These are phyloP conservation scores for Aspergillus aculeatinus DNA, from an alignment of 2,329 filamentous ascomycete genomes.

Conservation along the genomic window DNA sequence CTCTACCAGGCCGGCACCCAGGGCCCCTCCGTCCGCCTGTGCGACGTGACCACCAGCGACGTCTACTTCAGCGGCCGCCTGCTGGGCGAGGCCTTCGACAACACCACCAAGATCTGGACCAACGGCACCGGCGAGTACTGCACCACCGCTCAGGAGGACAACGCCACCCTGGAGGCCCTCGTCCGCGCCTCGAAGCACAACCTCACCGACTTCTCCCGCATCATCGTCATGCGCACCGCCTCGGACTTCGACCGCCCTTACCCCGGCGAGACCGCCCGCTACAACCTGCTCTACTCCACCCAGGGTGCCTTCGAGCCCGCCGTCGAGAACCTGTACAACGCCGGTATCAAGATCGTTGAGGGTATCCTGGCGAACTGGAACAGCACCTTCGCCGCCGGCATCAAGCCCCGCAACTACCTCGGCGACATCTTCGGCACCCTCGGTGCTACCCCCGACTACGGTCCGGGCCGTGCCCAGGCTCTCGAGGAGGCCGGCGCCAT, in stretches of 20 bases:
- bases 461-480: conserved; percentile 29
- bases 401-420: conserved; percentile 63
- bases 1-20: conserved; percentile 45
- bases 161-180: conserved; percentile 65
- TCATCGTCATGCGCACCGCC: conserved; percentile 67
- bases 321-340: conserved; percentile 64
- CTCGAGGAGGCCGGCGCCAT: not conserved
- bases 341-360: conserved; percentile 63
- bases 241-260: conserved; percentile 72
- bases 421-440: conserved; percentile 70
- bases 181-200: conserved; percentile 58
- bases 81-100: conserved; percentile 64
- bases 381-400: conserved; percentile 55
- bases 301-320: conserved; percentile 66
- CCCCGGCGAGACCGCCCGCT: conserved; percentile 54
- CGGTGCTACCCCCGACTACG: conserved; percentile 66
- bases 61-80: conserved; percentile 67
- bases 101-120: conserved; percentile 63
- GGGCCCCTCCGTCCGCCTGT: conserved; percentile 59
- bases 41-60: conserved; percentile 69
- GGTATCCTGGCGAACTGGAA: conserved; percentile 65
- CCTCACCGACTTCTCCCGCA: conserved; percentile 63
- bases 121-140: conserved; percentile 69
- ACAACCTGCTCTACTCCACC: conserved; percentile 60
- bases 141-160: conserved; percentile 72